phyloP scores from a whole-genome alignment of 306 rosid species.

The Lathyrus sativus region DNA sequence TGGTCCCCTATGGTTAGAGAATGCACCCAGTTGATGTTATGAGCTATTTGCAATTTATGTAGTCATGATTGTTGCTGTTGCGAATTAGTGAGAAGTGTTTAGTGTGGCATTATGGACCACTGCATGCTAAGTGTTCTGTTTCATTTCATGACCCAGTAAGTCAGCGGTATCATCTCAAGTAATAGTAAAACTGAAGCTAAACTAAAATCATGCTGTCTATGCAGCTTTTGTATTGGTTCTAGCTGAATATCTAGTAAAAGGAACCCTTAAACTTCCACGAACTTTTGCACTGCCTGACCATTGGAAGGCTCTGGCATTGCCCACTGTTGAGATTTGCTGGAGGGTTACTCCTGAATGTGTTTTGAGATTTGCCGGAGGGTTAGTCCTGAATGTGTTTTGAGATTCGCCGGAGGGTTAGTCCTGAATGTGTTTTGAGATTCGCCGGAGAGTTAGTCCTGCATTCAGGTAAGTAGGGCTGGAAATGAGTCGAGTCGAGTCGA shows the following conservation, averaged over 20 bases:
- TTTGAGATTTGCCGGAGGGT: too few species aligned
- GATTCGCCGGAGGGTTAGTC: too few species aligned
- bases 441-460: too few species aligned
- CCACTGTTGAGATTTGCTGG: background rate
- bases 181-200: background rate
- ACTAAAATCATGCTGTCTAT: background rate
- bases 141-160: background rate
- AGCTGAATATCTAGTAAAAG: background rate
- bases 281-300: background rate
- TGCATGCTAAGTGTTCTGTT: constrained; percentile 15
- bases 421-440: too few species aligned
- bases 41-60: constrained; percentile 22
- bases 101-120: background rate
- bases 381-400: too few species aligned
- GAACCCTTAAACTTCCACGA: background rate
- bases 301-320: background rate
- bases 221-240: constrained; percentile 9
- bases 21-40: background rate
- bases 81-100: constrained; percentile 9
- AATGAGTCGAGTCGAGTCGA: too few species aligned
- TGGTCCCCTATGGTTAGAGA: constrained; percentile 33
- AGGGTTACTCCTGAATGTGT: constrained; percentile 14
- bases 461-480: too few species aligned
- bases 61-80: constrained; percentile 3
- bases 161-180: constrained; percentile 14